These are phyloP conservation scores for Symbiotaphrina buchneri DNA, from an alignment of 495 filamentous ascomycete species.

Conservation along the genomic window DNA sequence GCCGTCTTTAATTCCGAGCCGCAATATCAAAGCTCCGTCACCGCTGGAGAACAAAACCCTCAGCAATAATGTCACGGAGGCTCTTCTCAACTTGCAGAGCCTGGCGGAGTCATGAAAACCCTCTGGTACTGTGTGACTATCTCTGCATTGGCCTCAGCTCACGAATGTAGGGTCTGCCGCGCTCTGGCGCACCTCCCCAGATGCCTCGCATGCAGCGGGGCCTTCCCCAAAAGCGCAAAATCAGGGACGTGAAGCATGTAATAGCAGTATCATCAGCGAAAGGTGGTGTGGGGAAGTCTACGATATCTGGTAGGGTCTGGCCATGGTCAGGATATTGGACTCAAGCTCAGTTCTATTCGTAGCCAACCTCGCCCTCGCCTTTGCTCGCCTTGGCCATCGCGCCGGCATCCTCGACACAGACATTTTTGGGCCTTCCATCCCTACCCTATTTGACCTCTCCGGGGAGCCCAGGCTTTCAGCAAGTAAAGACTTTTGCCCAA, in stretches of 20 bases:
- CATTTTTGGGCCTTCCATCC: constrained; percentile 90
- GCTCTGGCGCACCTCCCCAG: constrained; percentile 43
- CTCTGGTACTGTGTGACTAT: constrained; percentile 37
- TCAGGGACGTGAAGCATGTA: constrained; percentile 64
- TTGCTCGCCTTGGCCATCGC: constrained; percentile 56
- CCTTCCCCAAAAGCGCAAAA: constrained; percentile 56
- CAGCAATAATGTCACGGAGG: constrained; percentile 23
- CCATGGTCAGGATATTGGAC: constrained; percentile 1
- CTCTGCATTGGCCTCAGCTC: not conserved
- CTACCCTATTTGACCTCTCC: constrained; percentile 64
- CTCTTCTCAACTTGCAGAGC: constrained; percentile 56
- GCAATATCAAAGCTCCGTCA: too few relatives aligned
- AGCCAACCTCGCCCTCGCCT: constrained; percentile 75
- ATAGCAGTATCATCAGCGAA: constrained; percentile 90
- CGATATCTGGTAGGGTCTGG: constrained; percentile 42
- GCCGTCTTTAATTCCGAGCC: too few relatives aligned
- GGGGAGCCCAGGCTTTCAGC: constrained; percentile 45
- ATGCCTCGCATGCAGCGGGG: constrained; percentile 69
- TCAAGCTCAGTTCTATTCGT: not conserved
- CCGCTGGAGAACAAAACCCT: too few relatives aligned
- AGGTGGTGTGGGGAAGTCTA: constrained; percentile 90
- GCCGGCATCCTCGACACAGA: constrained; percentile 85
- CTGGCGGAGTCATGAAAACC: constrained; percentile 77
- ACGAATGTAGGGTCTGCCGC: constrained; percentile 47
- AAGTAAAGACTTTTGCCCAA: constrained; percentile 16